phyloP scores from a whole-genome alignment of 331 rosid genomes.

The Cydonia oblonga region DNA sequence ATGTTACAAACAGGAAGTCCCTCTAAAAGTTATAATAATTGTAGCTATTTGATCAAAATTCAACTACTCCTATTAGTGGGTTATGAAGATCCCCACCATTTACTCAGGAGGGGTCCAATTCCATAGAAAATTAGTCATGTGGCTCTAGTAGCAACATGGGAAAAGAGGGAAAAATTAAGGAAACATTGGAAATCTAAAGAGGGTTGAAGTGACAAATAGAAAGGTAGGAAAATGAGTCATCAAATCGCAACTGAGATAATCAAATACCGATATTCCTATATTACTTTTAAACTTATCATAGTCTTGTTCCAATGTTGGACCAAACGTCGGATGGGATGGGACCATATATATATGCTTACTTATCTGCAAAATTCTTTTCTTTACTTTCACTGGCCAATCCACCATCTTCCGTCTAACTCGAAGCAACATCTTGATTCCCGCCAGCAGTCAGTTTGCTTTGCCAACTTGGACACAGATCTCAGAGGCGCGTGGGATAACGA shows the following conservation, averaged over 20 bases:
- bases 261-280: background rate
- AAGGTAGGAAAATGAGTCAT: background rate
- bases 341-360: too few relatives aligned
- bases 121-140: background rate
- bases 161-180: background rate
- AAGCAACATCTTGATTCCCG: background rate
- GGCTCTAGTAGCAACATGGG: background rate
- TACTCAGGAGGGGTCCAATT: too few relatives aligned
- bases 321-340: background rate
- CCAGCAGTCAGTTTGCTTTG: background rate
- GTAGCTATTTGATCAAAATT: too few relatives aligned
- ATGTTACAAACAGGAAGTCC: too few relatives aligned
- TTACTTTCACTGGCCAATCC: background rate
- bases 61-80: too few relatives aligned
- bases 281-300: too few relatives aligned
- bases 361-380: background rate
- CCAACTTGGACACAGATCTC: conserved; percentile 1
- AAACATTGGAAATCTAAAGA: background rate
- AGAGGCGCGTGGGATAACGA: background rate
- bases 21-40: too few relatives aligned
- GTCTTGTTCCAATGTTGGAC: background rate
- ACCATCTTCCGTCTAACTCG: background rate
- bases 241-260: background rate
- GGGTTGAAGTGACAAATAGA: background rate
- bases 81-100: too few relatives aligned